These are phyloP conservation scores for Macadamia tetraphylla DNA, from an alignment of 164 flowering plant species.

Conservation along the genomic window DNA sequence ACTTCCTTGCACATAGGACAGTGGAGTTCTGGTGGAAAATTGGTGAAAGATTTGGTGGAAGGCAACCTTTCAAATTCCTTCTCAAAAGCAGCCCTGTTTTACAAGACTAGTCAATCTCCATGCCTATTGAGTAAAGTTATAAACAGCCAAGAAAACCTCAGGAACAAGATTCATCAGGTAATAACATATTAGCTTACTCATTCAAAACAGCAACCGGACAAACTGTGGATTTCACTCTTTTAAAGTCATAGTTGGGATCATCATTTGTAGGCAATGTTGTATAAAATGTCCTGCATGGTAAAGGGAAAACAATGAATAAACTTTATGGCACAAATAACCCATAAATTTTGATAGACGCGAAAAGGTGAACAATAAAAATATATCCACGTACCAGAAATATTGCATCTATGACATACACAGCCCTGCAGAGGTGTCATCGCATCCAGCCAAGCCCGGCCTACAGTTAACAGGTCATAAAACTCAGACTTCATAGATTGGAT, in stretches of 20 bases:
- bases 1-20: slow-evolving; percentile 95
- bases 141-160: background rate
- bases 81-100: slow-evolving; percentile 91
- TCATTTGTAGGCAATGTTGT: slow-evolving; percentile 99
- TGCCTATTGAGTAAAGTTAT: background rate
- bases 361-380: background rate
- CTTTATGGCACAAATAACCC: background rate
- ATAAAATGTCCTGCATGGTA: slow-evolving; percentile 75
- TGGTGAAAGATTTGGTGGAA: slow-evolving; percentile 64
- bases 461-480: background rate
- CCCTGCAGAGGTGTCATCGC: slow-evolving; percentile 88
- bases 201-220: slow-evolving; percentile 84
- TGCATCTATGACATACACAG: slow-evolving; percentile 90
- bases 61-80: slow-evolving; percentile 92
- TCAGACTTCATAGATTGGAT: background rate
- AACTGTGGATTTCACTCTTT: slow-evolving; percentile 88
- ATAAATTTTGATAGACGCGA: background rate
- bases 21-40: slow-evolving; percentile 87
- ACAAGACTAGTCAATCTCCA: slow-evolving; percentile 1
- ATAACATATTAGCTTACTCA: slow-evolving; percentile 51
- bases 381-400: slow-evolving; percentile 69
- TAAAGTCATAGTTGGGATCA: slow-evolving; percentile 83
- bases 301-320: background rate
- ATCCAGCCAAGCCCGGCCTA: slow-evolving; percentile 55
- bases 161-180: background rate